Conservation (phyloP, 106 monocot species). For the Hemerocallis citrina region DNA sequence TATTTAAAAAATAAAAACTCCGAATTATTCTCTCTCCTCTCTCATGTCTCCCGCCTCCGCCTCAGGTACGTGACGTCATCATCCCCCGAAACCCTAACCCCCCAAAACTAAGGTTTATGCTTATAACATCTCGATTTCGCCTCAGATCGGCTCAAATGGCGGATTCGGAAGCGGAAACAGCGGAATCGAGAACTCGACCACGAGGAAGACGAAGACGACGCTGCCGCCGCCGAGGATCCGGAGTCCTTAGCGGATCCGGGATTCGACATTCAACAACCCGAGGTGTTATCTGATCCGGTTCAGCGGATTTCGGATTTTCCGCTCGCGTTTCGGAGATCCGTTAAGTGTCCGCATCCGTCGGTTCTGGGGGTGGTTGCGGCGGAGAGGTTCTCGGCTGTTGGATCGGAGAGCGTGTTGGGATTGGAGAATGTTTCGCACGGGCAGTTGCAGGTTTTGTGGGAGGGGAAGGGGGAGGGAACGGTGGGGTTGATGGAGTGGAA, state of each 20-base stretch:
- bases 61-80: constrained; percentile 28
- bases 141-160: constrained; percentile 76
- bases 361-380: constrained; percentile 56
- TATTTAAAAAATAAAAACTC: too few relatives aligned
- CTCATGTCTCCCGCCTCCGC: constrained; percentile 32
- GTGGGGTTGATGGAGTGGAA: constrained; percentile 72
- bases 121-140: neutral
- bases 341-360: constrained; percentile 63
- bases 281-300: constrained; percentile 42
- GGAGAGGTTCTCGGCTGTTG: constrained; percentile 18
- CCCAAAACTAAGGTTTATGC: too few relatives aligned
- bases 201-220: constrained; percentile 23
- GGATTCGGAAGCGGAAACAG: too few relatives aligned
- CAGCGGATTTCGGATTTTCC: constrained; percentile 75
- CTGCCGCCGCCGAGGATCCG: constrained; percentile 5
- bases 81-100: constrained; percentile 6
- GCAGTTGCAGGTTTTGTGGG: constrained; percentile 79
- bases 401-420: neutral
- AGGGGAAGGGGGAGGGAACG: too few relatives aligned
- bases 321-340: constrained; percentile 28
- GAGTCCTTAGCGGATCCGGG: too few relatives aligned
- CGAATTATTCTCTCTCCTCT: constrained; percentile 2
- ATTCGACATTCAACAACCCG: constrained; percentile 53
- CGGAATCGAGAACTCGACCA: constrained; percentile 22
- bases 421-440: constrained; percentile 97